Conservation (phyloP, 805 yeast genomes). For the Candida odintsovae region DNA sequence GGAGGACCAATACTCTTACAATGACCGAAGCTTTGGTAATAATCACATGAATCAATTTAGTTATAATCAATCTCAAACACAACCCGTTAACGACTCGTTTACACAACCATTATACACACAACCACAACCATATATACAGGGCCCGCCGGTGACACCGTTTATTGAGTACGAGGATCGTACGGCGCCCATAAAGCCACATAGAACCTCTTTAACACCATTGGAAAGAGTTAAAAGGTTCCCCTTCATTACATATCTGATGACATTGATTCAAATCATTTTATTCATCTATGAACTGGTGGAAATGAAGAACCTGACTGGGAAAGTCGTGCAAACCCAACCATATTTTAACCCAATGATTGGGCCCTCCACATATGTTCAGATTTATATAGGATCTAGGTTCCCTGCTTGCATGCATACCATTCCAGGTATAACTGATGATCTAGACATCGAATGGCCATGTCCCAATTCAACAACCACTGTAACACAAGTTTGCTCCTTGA, state of each 20-base stretch:
- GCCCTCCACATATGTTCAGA: slow-evolving; percentile 60
- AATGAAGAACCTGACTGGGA: slow-evolving; percentile 56
- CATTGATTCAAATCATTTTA: slow-evolving; percentile 44
- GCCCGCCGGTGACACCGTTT: neutral
- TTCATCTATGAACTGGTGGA: slow-evolving; percentile 56
- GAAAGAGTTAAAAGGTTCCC: slow-evolving; percentile 5
- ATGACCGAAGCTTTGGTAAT: neutral
- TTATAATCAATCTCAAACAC: neutral
- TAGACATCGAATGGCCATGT: slow-evolving; percentile 51
- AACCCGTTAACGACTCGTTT: neutral
- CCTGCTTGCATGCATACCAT: slow-evolving; percentile 63
- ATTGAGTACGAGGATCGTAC: neutral
- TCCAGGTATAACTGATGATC: slow-evolving; percentile 41
- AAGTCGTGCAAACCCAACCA: slow-evolving; percentile 62
- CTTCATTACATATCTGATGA: slow-evolving; percentile 15
- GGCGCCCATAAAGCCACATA: neutral
- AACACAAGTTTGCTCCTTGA: slow-evolving; percentile 52
- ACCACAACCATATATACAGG: neutral
- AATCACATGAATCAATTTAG: neutral
- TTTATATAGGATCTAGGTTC: slow-evolving; percentile 67
- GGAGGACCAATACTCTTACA: neutral
- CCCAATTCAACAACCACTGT: slow-evolving; percentile 54
- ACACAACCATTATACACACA: slow-evolving; percentile 2
- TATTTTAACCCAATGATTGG: slow-evolving; percentile 77
- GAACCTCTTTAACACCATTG: neutral